phyloP scores from a whole-genome alignment of 768 basidiomycete species.

The Mycena metata region DNA sequence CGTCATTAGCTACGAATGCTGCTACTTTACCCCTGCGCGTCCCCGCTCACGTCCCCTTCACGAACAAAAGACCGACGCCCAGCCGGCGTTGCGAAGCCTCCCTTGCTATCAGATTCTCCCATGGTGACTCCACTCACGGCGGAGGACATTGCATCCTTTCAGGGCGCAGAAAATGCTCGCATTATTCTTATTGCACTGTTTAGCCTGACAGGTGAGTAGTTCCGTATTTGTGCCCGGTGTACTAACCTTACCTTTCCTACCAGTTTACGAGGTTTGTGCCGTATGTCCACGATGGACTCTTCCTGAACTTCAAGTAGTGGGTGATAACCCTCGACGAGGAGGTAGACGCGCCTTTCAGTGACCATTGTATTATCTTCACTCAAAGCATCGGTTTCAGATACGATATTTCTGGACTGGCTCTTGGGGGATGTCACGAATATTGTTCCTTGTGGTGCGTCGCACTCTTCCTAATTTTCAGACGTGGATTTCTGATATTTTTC shows the following conservation, averaged over 20 bases:
- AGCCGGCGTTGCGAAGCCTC: not conserved
- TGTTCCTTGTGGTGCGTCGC: slow-evolving; percentile 54
- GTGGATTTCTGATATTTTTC: not conserved
- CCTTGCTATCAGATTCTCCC: not conserved
- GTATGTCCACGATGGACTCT: not conserved
- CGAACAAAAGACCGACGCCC: slow-evolving; percentile 1
- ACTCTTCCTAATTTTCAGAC: not conserved
- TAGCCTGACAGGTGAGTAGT: slow-evolving; percentile 25
- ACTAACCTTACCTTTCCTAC: not conserved
- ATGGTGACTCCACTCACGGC: slow-evolving; percentile 1
- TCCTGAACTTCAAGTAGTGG: slow-evolving; percentile 27
- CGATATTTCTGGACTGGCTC: slow-evolving; percentile 57
- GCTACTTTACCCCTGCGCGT: not conserved
- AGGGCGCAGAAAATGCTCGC: slow-evolving; percentile 34
- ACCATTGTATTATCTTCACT: not conserved
- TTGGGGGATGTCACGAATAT: slow-evolving; percentile 51
- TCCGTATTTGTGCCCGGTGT: not conserved
- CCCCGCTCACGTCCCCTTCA: not conserved
- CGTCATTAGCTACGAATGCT: not conserved
- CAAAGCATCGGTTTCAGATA: slow-evolving; percentile 42
- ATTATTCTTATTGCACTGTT: slow-evolving; percentile 34
- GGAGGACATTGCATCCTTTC: slow-evolving; percentile 18
- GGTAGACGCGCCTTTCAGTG: slow-evolving; percentile 37
- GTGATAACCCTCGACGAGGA: slow-evolving; percentile 56
- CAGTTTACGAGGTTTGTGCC: slow-evolving; percentile 38